phyloP scores from a whole-genome alignment of 306 rosid genomes.

The Canavalia gladiata region DNA sequence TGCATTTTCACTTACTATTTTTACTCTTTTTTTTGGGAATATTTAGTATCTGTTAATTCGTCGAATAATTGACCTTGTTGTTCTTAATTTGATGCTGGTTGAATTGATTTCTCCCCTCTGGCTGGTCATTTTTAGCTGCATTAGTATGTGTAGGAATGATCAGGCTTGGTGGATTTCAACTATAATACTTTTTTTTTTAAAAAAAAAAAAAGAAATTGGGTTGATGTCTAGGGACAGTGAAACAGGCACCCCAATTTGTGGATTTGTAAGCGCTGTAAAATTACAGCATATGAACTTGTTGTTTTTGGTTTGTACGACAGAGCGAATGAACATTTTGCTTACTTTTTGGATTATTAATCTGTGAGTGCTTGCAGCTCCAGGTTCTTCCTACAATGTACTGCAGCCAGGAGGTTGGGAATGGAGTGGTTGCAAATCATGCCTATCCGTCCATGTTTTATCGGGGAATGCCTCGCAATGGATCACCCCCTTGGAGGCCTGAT shows the following conservation, averaged over 20 bases:
- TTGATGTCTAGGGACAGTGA: neutral
- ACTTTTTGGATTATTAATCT: constrained; percentile 16
- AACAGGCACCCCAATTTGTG: neutral
- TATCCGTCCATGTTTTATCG: constrained; percentile 65
- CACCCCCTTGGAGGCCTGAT: constrained; percentile 89
- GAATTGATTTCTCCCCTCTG: constrained; percentile 4
- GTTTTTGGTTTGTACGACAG: neutral
- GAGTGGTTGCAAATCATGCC: constrained; percentile 58
- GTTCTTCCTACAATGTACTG: constrained; percentile 65
- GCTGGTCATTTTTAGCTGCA: neutral
- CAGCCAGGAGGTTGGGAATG: constrained; percentile 71
- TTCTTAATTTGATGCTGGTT: constrained; percentile 1
- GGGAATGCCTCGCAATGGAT: constrained; percentile 67
- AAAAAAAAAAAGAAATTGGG: neutral
- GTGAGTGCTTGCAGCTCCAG: constrained; percentile 51
- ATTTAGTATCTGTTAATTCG: neutral
- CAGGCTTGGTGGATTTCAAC: constrained; percentile 1
- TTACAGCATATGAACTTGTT: neutral
- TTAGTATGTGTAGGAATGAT: neutral
- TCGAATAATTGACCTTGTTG: neutral
- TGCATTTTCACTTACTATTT: neutral
- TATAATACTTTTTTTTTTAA: neutral
- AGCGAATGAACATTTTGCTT: neutral
- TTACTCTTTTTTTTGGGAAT: neutral
- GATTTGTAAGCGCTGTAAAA: constrained; percentile 9